phyloP scores from a whole-genome alignment of 306 rosid genomes.

The Urtica urens region DNA sequence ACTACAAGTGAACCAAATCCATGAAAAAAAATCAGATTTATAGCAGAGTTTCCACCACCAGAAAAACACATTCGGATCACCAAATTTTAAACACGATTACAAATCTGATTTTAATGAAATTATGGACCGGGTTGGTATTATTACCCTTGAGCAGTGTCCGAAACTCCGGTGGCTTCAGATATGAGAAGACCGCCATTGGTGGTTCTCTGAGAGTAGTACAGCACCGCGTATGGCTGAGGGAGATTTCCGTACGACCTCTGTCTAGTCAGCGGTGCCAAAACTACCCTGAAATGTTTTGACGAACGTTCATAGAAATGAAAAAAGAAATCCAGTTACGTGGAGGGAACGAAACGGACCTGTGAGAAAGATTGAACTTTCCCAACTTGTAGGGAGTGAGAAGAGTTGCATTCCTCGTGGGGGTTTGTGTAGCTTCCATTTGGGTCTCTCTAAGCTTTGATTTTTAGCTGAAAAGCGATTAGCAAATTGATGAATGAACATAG shows the following conservation, averaged over 20 bases:
- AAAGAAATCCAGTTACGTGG: not conserved
- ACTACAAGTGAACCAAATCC: not conserved
- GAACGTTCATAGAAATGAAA: not conserved
- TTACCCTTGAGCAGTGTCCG: conserved; percentile 26
- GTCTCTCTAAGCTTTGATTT: too few species aligned
- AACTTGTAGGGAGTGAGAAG: conserved; percentile 21
- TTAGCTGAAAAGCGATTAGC: too few species aligned
- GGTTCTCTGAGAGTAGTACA: conserved; percentile 28
- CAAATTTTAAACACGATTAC: too few species aligned
- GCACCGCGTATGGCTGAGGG: conserved; percentile 23
- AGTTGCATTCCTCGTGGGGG: not conserved
- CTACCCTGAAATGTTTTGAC: conserved; percentile 12
- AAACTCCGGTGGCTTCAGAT: conserved; percentile 20
- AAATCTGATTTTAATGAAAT: too few species aligned
- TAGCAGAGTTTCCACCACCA: too few species aligned
- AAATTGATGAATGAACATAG: not conserved
- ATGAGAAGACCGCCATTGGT: conserved; percentile 23
- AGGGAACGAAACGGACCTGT: conserved; percentile 3
- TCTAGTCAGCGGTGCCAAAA: conserved; percentile 26
- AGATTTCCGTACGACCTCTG: conserved; percentile 13
- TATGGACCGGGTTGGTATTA: too few species aligned
- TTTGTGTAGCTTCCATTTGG: not conserved
- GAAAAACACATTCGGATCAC: too few species aligned
- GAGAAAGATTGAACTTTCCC: conserved; percentile 24
- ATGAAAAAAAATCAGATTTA: too few species aligned